Evolutionary conservation across 495 filamentous ascomycete species (phyloP).

Genomic region (Thozetella sp.): DNA sequence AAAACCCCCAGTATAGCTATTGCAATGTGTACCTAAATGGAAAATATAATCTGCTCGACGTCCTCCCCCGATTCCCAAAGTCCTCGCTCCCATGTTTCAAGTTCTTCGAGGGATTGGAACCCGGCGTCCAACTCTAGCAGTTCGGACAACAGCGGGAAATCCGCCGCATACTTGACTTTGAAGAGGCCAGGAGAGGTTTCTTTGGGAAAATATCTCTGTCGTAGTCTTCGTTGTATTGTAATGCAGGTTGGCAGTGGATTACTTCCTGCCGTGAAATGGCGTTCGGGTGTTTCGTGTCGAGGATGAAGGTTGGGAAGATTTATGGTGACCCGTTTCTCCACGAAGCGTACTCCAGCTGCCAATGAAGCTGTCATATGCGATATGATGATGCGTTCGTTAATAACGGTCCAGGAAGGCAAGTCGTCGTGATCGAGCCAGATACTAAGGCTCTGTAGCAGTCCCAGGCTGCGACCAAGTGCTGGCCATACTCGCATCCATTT

Average conservation of each 20-base stretch:
- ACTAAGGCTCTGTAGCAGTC: neutral
- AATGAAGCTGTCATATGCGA: neutral
- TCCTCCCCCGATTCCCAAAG: too few species aligned
- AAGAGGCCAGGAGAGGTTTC: too few species aligned
- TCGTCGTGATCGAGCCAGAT: conserved; percentile 2
- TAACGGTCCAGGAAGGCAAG: neutral
- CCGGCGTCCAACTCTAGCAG: too few species aligned
- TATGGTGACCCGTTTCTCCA: neutral
- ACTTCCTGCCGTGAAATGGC: neutral
- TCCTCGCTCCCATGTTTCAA: too few species aligned
- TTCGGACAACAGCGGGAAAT: too few species aligned
- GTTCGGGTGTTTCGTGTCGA: neutral
- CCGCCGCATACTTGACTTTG: too few species aligned
- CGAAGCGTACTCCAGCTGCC: neutral
- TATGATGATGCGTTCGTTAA: neutral
- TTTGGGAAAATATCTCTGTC: neutral
- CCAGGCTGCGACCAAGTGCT: neutral
- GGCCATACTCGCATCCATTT: neutral
- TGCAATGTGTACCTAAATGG: too few species aligned
- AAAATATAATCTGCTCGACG: too few species aligned
- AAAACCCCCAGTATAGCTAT: too few species aligned
- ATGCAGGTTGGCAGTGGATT: neutral
- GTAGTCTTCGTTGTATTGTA: neutral
- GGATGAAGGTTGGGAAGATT: neutral
- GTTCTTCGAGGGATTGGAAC: too few species aligned